Evolutionary conservation across 805 yeast genomes (phyloP), one percentile per base, ranked within the genome.

Genomic region (Wickerhamomyces chambardii): DNA sequence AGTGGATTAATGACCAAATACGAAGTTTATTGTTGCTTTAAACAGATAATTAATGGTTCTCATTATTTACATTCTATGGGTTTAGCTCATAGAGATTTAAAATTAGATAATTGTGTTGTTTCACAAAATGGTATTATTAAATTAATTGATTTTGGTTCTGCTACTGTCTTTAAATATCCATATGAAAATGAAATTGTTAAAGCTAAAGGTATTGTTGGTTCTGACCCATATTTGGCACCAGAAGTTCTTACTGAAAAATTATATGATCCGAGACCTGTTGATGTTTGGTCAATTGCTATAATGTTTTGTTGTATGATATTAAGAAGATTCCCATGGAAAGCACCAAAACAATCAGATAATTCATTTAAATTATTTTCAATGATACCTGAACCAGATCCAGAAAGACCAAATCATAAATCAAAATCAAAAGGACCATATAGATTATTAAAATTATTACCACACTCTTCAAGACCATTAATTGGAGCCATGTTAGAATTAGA

Each of bases 291-390:
- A 6, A 77, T 78, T 25, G 95, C 95, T 8, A 85, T 87, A 40
- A 84, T 87, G 33, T 84, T 83, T 58, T 84, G 95, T 46, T 87
- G 96, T 63, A 86, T 87, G 95, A 74, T 84, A 39, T 66, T 87
- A 55, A 81, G 85, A 53, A 83, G 86, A 61, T 87, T 87, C 61
- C 96, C 96, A 8, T 87, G 96, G 96, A 86, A 85, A 53, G 84
- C 85, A 7, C 96, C 97, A 8, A 78, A 80, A 44, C 59, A 63
- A 18, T 63, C 75, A 6, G 96, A 89, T 55, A 76, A 76, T 36
- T 78, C 92, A 5, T 90, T 70, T 63, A 70, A 75, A 38, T 68
- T 84, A 41, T 90, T 81, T 51, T 59, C 69, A n/a, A 58, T 61
- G 29, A 53, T 53, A 22, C 66, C 67, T 1, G 66, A 60, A 29